phyloP scores from a whole-genome alignment of 805 yeast genomes.

The Debaryomyces maramus region DNA sequence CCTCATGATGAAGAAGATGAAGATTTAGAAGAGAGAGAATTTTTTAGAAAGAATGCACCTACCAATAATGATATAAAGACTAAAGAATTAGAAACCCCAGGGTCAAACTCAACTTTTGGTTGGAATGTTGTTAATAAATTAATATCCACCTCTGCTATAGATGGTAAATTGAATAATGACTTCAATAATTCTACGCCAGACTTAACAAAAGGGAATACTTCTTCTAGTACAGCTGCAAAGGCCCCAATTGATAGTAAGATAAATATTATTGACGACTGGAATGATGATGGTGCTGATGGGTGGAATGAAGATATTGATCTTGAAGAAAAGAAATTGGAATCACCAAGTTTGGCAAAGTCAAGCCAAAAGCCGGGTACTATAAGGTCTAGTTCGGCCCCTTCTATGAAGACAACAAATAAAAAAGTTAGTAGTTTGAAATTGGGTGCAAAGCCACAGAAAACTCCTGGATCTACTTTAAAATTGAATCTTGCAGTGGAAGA shows the following conservation, averaged over 20 bases:
- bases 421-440: constrained; percentile 22
- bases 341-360: not conserved
- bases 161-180: constrained; percentile 37
- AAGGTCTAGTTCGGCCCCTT: constrained; percentile 4
- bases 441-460: constrained; percentile 17
- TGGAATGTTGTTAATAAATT: constrained; percentile 40
- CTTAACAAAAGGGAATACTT: constrained; percentile 15
- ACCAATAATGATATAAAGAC: constrained; percentile 2
- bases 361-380: constrained; percentile 7
- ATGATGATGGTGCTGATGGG: constrained; percentile 17
- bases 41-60: constrained; percentile 29
- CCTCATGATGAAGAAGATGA: constrained; percentile 38
- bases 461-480: constrained; percentile 23
- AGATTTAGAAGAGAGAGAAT: constrained; percentile 39
- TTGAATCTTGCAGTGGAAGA: constrained; percentile 22
- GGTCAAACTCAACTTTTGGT: constrained; percentile 25
- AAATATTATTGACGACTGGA: constrained; percentile 18
- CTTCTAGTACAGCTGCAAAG: not conserved
- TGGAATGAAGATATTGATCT: constrained; percentile 19
- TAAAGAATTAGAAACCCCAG: constrained; percentile 10
- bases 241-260: not conserved
- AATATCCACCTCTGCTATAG: constrained; percentile 27
- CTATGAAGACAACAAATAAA: constrained; percentile 4
- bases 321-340: constrained; percentile 5
- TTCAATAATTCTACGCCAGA: constrained; percentile 40